Percentiles rank a stretch among this genome's conserved stretches.
Evolutionary conservation across 2,329 filamentous ascomycete genomes (phyloP).

Genomic region (Fonsecaea monophora): DNA sequence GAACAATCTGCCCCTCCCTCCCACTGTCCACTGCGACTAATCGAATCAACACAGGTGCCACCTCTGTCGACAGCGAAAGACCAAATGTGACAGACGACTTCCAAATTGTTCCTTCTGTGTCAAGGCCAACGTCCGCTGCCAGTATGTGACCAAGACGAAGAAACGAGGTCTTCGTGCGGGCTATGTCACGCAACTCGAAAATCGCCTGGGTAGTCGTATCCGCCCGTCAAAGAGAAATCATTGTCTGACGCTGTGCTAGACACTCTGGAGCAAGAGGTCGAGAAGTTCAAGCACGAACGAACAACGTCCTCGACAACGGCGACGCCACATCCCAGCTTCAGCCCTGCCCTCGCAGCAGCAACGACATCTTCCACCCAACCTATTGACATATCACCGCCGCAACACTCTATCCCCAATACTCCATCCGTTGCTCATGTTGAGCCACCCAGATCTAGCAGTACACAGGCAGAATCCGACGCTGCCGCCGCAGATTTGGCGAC

Average conservation of each 20-base stretch:
- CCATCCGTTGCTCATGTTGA: conserved; percentile 10
- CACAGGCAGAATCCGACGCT: conserved; percentile 29
- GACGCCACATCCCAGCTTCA: conserved; percentile 9
- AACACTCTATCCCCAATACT: conserved; percentile 19
- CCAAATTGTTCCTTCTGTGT: conserved; percentile 43
- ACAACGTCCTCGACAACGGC: conserved; percentile 13
- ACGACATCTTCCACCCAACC: conserved; percentile 25
- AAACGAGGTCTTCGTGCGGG: conserved; percentile 46
- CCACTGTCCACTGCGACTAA: not conserved
- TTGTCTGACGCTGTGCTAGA: conserved; percentile 25
- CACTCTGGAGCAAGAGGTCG: conserved; percentile 38
- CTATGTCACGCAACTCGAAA: conserved; percentile 49
- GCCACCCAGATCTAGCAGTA: not conserved
- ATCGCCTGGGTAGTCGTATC: conserved; percentile 44
- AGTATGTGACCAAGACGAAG: conserved; percentile 40
- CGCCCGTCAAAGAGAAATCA: not conserved
- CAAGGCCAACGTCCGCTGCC: conserved; percentile 39
- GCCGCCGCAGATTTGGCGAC: conserved; percentile 37
- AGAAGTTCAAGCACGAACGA: conserved; percentile 32
- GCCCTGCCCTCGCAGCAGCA: conserved; percentile 5
- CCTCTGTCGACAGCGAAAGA: conserved; percentile 43
- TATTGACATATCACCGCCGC: conserved; percentile 12
- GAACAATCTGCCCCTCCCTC: conserved; percentile 2
- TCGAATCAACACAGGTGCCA: conserved; percentile 27
- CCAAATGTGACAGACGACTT: conserved; percentile 41